Evolutionary conservation across 345 rosid genomes (phyloP), one percentile per base, ranked within the genome.

Genomic region (Camelina sativa): DNA sequence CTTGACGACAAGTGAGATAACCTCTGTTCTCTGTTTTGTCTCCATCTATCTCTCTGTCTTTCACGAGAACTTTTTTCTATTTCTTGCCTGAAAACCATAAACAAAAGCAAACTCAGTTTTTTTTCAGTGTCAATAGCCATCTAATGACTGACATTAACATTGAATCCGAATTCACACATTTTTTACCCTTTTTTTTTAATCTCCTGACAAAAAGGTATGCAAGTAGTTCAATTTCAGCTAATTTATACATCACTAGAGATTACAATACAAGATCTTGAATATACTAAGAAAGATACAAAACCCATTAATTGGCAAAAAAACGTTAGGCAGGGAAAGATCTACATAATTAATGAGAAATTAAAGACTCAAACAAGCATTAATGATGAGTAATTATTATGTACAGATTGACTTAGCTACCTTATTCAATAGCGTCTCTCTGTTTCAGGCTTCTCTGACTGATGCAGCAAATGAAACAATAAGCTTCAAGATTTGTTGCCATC

Each of bases 31-130:
- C 52, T 73, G 57, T 66, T 83, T 57, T 56, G 69, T 63, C 73
- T 75, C 62, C 50, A n/a, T 76, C 76, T 80, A 44, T 77, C 51
- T 72, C 52, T 59, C 48, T 65, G 73, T 58, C 76, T 72, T 58
- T 38, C 62, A 47, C 56, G 35, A 77, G 16, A 65, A 9, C 58
- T 28, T 51, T 75, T 43, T 13, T 70, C 54, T 46, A 54, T 71
- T 53, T 48, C 59, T 70, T 62, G 58, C 44, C 44, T 64, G 41
- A 77, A 48, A 77, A 19, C 72, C 73, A 77, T 65, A 1, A 51
- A 50, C 47, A 65, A 62, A 71, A 3, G 46, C 48, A 77, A 71
- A 65, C 67, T 71, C 80, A 48, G 72, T 71, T 56, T 52, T 64
- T 64, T 71, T 1, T 71, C 61, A 38, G 13, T 76, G 62, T 69